Percentiles rank a stretch among this genome's conserved stretches.
phyloP scores from a whole-genome alignment of 345 rosid species.

The Mangifera indica region DNA sequence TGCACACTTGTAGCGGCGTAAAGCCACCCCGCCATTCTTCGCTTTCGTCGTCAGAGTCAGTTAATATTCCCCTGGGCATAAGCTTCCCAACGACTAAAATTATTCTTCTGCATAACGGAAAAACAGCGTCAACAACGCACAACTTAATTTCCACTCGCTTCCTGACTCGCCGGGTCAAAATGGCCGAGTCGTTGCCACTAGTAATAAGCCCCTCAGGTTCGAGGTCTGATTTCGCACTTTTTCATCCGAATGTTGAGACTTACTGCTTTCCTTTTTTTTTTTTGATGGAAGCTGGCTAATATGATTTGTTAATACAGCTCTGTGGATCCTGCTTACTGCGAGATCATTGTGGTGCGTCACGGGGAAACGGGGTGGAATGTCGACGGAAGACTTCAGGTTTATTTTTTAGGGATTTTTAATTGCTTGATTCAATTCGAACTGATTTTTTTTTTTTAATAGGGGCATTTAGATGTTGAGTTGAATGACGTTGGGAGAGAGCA shows the following conservation, averaged over 20 bases:
- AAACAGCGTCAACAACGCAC: background rate
- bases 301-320: constrained; percentile 25
- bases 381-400: constrained; percentile 68
- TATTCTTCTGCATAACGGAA: background rate
- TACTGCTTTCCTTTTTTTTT: background rate
- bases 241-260: background rate
- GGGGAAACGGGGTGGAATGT: constrained; percentile 87
- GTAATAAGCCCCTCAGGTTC: constrained; percentile 13
- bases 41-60: background rate
- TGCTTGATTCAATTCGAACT: background rate
- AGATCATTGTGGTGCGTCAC: constrained; percentile 76
- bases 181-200: constrained; percentile 10
- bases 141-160: constrained; percentile 15
- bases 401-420: background rate
- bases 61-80: background rate
- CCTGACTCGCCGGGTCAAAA: constrained; percentile 21
- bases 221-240: constrained; percentile 17
- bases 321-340: constrained; percentile 35
- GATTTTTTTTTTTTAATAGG: constrained; percentile 38
- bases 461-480: constrained; percentile 75
- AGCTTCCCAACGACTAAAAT: constrained; percentile 5
- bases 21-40: background rate
- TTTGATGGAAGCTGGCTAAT: background rate
- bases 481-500: constrained; percentile 79
- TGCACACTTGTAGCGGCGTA: constrained; percentile 5